These are phyloP conservation scores for Urostyla sp. DNA, from an alignment of 73 alveolate species.

Conservation along the genomic window DNA sequence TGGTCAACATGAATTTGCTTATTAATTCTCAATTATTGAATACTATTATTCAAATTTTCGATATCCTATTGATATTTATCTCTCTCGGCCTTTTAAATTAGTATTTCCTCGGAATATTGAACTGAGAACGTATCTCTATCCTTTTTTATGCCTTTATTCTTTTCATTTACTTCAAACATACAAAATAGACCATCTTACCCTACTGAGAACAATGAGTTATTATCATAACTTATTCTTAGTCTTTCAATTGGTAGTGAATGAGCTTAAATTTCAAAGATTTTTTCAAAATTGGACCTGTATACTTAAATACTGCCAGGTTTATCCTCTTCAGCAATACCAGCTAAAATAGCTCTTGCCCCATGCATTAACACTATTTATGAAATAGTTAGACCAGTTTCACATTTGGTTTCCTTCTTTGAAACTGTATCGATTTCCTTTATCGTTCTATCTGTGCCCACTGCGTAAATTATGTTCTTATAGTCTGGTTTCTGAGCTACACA, in stretches of 20 bases:
- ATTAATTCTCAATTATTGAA: conserved; percentile 69
- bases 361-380: conserved; percentile 89
- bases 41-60: conserved; percentile 70
- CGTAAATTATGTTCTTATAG: conserved; percentile 56
- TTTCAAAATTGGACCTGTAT: conserved; percentile 30
- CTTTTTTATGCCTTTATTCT: conserved; percentile 79
- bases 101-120: conserved; percentile 82
- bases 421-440: conserved; percentile 68
- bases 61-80: conserved; percentile 80
- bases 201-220: conserved; percentile 76
- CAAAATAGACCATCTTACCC: conserved; percentile 88
- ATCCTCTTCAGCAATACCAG: conserved; percentile 93
- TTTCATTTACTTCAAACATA: conserved; percentile 86
- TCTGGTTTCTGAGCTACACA: conserved; percentile 65
- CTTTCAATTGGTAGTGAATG: conserved; percentile 93
- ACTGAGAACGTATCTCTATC: conserved; percentile 81
- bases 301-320: conserved; percentile 80
- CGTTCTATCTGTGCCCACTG: conserved; percentile 86
- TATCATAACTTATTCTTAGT: conserved; percentile 92
- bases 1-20: conserved; percentile 73
- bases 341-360: conserved; percentile 88
- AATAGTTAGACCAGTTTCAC: conserved; percentile 79
- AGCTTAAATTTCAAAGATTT: conserved; percentile 81
- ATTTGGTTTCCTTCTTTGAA: conserved; percentile 52
- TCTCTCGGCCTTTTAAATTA: conserved; percentile 81